phyloP scores from a whole-genome alignment of 169 alveolate species.

The Theileria sp. region DNA sequence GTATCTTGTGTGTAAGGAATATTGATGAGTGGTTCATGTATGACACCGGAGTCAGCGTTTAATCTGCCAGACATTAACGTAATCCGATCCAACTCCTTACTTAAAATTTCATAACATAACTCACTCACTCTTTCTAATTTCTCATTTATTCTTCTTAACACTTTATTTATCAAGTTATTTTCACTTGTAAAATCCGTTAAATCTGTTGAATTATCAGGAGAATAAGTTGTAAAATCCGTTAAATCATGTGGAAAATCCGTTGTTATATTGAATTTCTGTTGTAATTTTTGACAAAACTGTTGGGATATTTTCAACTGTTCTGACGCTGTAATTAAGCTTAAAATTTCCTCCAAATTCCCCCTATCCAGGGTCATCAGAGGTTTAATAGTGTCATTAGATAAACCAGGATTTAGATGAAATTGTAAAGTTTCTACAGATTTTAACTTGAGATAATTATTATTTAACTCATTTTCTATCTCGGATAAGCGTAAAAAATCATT shows the following conservation, averaged over 20 bases:
- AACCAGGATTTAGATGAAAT: constrained; percentile 2
- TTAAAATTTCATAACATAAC: neutral
- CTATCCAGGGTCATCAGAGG: neutral
- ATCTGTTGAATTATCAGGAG: too few relatives aligned
- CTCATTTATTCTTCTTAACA: neutral
- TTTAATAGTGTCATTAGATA: neutral
- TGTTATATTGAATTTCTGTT: too few relatives aligned
- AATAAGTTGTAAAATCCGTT: too few relatives aligned
- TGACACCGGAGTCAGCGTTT: neutral
- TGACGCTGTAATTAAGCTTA: neutral
- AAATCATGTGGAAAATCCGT: too few relatives aligned
- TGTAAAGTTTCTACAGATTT: constrained; percentile 1
- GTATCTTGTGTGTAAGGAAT: neutral
- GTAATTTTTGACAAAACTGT: neutral
- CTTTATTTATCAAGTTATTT: neutral
- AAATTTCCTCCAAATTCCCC: neutral
- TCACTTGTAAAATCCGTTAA: neutral
- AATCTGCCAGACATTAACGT: neutral
- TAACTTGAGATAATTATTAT: neutral
- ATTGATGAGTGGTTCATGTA: constrained; percentile 4
- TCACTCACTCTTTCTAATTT: neutral
- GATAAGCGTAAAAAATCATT: neutral
- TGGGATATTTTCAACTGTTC: neutral
- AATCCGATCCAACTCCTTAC: neutral
- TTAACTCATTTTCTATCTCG: neutral